A percentile compares a stretch with the other conserved stretches of the same genome.
These are phyloP conservation scores for Trametes punicea DNA, from an alignment of 768 basidiomycete genomes.

Conservation along the genomic window DNA sequence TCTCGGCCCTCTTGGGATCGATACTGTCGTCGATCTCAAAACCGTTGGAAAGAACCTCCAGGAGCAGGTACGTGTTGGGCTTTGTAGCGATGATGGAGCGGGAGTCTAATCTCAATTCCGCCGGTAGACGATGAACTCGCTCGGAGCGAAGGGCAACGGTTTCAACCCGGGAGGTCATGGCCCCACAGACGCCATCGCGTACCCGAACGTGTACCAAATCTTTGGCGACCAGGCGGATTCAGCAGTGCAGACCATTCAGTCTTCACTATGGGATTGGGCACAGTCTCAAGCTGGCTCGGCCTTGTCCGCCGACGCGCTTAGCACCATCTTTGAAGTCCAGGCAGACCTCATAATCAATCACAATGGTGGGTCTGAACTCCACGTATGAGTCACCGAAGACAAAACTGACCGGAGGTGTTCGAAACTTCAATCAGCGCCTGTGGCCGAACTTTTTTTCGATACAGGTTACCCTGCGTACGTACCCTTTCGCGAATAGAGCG, in stretches of 20 bases:
- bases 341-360: conserved; percentile 45
- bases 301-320: conserved; percentile 39
- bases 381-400: neutral
- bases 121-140: conserved; percentile 7
- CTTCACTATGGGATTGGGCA: conserved; percentile 41
- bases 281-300: conserved; percentile 40
- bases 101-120: neutral
- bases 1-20: conserved; percentile 46
- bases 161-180: conserved; percentile 10
- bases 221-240: conserved; percentile 35
- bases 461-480: conserved; percentile 45
- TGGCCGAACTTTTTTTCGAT: conserved; percentile 47
- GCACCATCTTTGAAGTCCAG: conserved; percentile 43
- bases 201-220: conserved; percentile 48
- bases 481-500: too few relatives aligned
- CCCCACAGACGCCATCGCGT: conserved; percentile 45
- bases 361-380: conserved; percentile 32
- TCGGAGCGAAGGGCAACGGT: conserved; percentile 11
- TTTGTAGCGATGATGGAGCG: neutral
- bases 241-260: conserved; percentile 32
- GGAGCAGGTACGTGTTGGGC: conserved; percentile 35
- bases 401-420: neutral
- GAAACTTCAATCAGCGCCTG: conserved; percentile 34
- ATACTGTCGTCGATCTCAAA: conserved; percentile 42
- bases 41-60: conserved; percentile 57